Evolutionary conservation across 2,329 filamentous ascomycete species (phyloP).

Genomic region (Magnaporthales sp.): DNA sequence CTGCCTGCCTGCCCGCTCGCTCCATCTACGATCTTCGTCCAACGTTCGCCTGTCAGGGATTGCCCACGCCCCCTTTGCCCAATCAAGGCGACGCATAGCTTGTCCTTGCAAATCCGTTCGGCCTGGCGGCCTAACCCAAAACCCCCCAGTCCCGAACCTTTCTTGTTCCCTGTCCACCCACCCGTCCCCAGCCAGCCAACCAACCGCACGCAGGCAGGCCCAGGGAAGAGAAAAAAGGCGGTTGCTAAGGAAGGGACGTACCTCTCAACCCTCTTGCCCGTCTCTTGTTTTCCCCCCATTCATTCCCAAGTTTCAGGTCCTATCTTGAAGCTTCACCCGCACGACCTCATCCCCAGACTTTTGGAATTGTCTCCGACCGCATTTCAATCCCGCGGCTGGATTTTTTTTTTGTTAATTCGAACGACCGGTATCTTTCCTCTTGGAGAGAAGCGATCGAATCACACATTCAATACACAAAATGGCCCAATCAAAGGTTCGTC

Average conservation of each 20-base stretch:
- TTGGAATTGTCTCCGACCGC: not conserved
- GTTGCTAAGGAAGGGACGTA: slow-evolving; percentile 1
- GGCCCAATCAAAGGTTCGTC: slow-evolving; percentile 5
- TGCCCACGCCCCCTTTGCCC: not conserved
- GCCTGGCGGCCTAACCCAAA: not conserved
- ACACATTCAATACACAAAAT: not conserved
- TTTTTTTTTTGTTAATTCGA: not conserved
- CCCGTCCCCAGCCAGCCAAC: not conserved
- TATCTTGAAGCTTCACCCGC: not conserved
- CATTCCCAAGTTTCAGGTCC: not conserved
- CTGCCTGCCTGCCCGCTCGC: not conserved
- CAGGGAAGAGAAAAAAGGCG: not conserved
- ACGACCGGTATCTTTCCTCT: not conserved
- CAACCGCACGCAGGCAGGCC: not conserved
- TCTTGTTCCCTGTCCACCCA: not conserved
- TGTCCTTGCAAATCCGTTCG: not conserved
- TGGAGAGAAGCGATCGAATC: not conserved
- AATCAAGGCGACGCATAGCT: not conserved
- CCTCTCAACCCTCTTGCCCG: not conserved
- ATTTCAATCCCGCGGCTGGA: not conserved
- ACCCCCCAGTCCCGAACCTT: not conserved
- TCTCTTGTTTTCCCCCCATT: not conserved
- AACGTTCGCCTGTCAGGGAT: not conserved
- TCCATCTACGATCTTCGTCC: slow-evolving; percentile 1
- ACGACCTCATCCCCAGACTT: not conserved